Percentiles rank a stretch among this genome's conserved stretches.
These are phyloP conservation scores for Salix arbutifolia DNA, from an alignment of 345 rosid genomes.

Conservation along the genomic window DNA sequence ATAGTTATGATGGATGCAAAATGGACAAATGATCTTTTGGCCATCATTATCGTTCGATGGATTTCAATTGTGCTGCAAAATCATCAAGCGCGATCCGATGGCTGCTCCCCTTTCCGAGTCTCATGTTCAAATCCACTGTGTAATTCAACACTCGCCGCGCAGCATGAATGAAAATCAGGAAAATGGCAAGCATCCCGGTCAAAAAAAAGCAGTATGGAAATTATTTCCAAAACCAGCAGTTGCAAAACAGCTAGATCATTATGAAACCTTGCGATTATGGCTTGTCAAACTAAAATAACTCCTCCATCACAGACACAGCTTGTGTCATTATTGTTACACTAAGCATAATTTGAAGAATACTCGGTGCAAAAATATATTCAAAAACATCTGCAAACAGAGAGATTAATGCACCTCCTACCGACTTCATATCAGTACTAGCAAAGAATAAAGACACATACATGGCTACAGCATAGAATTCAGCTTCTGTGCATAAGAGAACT, in stretches of 20 bases:
- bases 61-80: not conserved
- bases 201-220: too few species aligned
- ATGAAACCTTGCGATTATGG: not conserved
- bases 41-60: not conserved
- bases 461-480: not conserved
- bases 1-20: not conserved
- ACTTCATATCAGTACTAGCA: not conserved
- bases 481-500: slow-evolving; percentile 3
- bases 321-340: not conserved
- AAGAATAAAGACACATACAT: not conserved
- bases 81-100: not conserved
- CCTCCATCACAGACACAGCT: not conserved
- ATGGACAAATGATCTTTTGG: not conserved
- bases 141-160: too few species aligned
- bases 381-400: not conserved
- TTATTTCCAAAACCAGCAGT: not conserved
- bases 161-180: too few species aligned
- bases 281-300: not conserved
- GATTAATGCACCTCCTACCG: not conserved
- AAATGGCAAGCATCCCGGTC: too few species aligned
- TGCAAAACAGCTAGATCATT: not conserved
- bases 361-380: not conserved
- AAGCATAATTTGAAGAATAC: not conserved
- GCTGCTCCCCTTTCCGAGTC: too few species aligned
- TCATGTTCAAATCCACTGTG: too few species aligned